These are phyloP conservation scores for Alternaria viburni DNA, from an alignment of 2,329 filamentous ascomycete species.

Conservation along the genomic window DNA sequence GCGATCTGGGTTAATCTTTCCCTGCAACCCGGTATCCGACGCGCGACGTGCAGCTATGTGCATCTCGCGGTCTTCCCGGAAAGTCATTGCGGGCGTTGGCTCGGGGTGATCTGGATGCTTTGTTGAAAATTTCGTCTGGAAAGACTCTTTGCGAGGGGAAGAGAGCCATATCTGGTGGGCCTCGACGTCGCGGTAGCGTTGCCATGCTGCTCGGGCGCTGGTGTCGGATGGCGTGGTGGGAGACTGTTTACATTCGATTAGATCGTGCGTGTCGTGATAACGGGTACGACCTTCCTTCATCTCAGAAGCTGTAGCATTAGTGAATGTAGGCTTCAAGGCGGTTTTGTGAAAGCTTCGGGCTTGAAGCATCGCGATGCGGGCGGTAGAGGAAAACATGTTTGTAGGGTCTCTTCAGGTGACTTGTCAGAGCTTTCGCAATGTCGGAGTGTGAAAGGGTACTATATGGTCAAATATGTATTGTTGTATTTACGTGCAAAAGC, in stretches of 20 bases:
- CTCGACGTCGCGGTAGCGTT: background rate
- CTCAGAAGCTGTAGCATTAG: background rate
- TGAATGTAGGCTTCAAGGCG: background rate
- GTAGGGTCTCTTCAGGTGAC: background rate
- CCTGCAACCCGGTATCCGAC: background rate
- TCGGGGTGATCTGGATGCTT: background rate
- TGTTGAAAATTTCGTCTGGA: background rate
- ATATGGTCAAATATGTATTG: background rate
- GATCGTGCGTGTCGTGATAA: background rate
- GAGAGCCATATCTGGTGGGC: background rate
- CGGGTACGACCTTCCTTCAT: background rate
- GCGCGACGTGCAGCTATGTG: background rate
- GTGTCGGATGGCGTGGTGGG: background rate
- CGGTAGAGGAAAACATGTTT: background rate
- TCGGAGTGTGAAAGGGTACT: background rate
- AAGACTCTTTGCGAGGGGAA: background rate
- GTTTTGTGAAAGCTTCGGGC: background rate
- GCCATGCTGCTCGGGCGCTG: background rate
- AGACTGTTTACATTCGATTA: background rate
- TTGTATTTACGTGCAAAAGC: background rate
- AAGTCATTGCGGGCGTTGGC: background rate
- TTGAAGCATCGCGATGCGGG: background rate
- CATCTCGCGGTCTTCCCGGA: background rate
- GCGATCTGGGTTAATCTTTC: background rate
- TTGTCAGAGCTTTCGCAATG: background rate